These are phyloP conservation scores for Verticillium albo-atrum DNA, from an alignment of 2,329 filamentous ascomycete genomes.

Conservation along the genomic window DNA sequence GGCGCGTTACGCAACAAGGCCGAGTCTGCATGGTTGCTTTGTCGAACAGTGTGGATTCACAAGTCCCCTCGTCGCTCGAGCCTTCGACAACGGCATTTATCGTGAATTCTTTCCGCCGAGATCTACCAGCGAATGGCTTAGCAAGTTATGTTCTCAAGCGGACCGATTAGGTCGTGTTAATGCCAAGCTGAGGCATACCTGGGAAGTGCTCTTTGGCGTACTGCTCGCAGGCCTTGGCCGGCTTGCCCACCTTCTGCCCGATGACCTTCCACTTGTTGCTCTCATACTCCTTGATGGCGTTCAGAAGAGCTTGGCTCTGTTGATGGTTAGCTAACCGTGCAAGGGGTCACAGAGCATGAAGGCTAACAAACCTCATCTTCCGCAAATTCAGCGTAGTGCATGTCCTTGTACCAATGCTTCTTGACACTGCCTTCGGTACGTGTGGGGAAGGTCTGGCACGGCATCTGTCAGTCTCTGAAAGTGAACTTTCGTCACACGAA, in stretches of 20 bases:
- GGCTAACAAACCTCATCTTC: constrained; percentile 80
- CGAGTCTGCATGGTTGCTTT: neutral
- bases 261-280: constrained; percentile 98
- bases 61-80: neutral
- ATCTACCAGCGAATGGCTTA: neutral
- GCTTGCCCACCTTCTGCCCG: constrained; percentile 94
- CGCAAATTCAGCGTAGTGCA: constrained; percentile 98
- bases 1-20: neutral
- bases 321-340: constrained; percentile 11
- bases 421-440: constrained; percentile 97
- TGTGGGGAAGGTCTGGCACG: constrained; percentile 75
- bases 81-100: neutral
- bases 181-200: constrained; percentile 27
- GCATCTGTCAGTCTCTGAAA: neutral
- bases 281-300: constrained; percentile 97
- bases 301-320: constrained; percentile 74
- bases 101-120: neutral
- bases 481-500: neutral
- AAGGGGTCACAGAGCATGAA: constrained; percentile 8
- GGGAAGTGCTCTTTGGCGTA: constrained; percentile 95
- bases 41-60: neutral
- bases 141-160: neutral
- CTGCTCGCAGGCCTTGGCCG: constrained; percentile 78
- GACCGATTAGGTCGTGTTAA: neutral
- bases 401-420: constrained; percentile 99